Evolutionary conservation across 2,329 filamentous ascomycete species (phyloP), one percentile per base, ranked within the genome.

Genomic region (Penicillium decumbens): DNA sequence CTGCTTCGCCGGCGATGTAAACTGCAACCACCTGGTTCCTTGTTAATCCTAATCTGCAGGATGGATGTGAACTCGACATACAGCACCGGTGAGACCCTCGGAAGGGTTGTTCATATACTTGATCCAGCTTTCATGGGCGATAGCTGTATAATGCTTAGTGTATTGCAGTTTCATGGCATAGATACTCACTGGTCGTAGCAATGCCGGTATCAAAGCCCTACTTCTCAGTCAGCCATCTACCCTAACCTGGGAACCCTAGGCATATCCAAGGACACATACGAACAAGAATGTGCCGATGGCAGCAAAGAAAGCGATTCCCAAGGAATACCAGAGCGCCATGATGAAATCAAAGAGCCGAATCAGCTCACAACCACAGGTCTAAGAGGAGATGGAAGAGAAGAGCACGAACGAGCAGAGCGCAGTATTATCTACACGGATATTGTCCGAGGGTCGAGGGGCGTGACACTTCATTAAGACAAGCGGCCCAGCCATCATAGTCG

Each of bases 121-220:
- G 39, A 79, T 75, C 79, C 79, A 83, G 59, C 78, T 81, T 57
- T 78, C 60, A 59, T 83, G 80, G 2, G 80, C 79, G 48, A 83
- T 83, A 18, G 80, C 75, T 77, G 47, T 43, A 8, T 7, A 9
- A 20, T 27, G 20, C 4, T 44, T 32, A 49, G 24, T 15, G 2
- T 13, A n/a, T 4, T 40, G 25, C 10, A 33, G 9, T 13, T 15
- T 12, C 10, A 15, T 15, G 8, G 24, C 23, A 4, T 37, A 7
- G 4, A 3, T 24, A 66, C 72, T 66, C 51, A 77, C 74, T 82
- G 13, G 79, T 82, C 10, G 80, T 83, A 4, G 78, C 79, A 47
- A 82, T 82, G 25, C 80, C 80, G 0, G 79, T 81, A 60, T 82
- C 80, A 51, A 82, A 81, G 2, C 79, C 80, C 77, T 79, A 56